These are phyloP conservation scores for Mycena maculata DNA, from an alignment of 768 basidiomycete species.

Conservation along the genomic window DNA sequence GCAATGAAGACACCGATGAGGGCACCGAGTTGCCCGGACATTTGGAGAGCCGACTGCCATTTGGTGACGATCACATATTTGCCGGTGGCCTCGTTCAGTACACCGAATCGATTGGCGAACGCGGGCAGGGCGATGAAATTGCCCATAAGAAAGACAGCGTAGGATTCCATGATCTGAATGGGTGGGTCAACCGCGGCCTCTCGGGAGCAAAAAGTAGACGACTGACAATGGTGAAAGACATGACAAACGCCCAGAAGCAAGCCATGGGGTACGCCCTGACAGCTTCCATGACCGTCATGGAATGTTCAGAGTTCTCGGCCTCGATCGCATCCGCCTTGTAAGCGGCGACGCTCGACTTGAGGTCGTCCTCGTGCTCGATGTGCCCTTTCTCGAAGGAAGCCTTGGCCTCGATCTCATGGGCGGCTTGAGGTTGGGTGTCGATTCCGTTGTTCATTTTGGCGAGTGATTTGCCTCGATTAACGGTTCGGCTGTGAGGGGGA, in stretches of 20 bases:
- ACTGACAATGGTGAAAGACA: constrained; percentile 34
- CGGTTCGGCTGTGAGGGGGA: no score
- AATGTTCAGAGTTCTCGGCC: constrained; percentile 27
- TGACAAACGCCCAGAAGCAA: constrained; percentile 36
- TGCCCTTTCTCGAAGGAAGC: constrained; percentile 21
- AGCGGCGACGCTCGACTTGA: constrained; percentile 13
- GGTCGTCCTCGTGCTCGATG: constrained; percentile 14
- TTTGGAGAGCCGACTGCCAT: constrained; percentile 34
- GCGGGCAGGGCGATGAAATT: constrained; percentile 34
- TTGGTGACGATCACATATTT: constrained; percentile 24
- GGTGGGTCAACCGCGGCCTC: background rate
- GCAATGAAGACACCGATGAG: constrained; percentile 34
- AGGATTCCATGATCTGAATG: constrained; percentile 35
- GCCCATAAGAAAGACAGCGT: constrained; percentile 34
- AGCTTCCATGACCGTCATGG: constrained; percentile 34
- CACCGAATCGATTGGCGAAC: constrained; percentile 27
- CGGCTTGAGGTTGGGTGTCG: no score
- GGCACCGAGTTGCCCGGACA: constrained; percentile 33
- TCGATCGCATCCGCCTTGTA: constrained; percentile 29
- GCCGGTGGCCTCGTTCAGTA: background rate
- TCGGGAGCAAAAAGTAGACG: background rate
- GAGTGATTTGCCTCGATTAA: no score
- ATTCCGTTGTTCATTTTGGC: no score
- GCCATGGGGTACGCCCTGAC: constrained; percentile 32
- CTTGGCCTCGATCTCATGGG: no score